Percentiles rank a stretch among this genome's conserved stretches.
Conservation (phyloP, 176 grass and related monocot species). For the Rhipidocladum racemiflorum region DNA sequence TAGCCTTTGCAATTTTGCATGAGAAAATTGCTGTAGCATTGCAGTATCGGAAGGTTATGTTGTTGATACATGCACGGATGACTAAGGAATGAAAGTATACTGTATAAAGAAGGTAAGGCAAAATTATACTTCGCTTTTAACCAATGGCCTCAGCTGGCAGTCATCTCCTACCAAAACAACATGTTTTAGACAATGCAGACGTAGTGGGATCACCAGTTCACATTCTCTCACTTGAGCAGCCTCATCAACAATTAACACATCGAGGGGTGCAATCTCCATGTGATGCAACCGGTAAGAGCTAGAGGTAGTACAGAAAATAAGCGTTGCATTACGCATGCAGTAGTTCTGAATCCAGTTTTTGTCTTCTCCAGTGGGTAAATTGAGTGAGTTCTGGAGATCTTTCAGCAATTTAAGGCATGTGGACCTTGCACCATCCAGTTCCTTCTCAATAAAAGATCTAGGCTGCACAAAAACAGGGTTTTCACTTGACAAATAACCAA, state of each 20-base stretch:
- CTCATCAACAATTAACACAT: conserved; percentile 79
- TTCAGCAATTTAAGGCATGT: conserved; percentile 47
- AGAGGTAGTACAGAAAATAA: conserved; percentile 75
- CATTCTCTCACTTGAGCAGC: conserved; percentile 76
- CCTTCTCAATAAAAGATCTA: conserved; percentile 19
- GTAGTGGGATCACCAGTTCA: conserved; percentile 68
- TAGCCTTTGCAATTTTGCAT: neutral
- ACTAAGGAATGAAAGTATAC: neutral
- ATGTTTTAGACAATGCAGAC: conserved; percentile 52
- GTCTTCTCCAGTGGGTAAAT: conserved; percentile 28
- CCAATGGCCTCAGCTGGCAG: conserved; percentile 61
- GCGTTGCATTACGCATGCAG: conserved; percentile 57
- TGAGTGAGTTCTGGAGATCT: conserved; percentile 31
- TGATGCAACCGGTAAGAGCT: conserved; percentile 69
- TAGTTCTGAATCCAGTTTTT: conserved; percentile 45
- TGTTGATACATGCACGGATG: neutral
- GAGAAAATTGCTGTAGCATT: neutral
- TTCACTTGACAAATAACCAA: conserved; percentile 25
- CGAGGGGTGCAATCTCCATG: conserved; percentile 38
- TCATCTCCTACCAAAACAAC: conserved; percentile 80
- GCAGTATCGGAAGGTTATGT: neutral
- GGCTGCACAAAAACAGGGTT: neutral
- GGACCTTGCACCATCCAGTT: conserved; percentile 36
- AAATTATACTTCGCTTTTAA: conserved; percentile 62
- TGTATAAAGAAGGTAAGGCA: neutral